These are phyloP conservation scores for Leptosphaerulina australis DNA, from an alignment of 2,329 filamentous ascomycete species.

Conservation along the genomic window DNA sequence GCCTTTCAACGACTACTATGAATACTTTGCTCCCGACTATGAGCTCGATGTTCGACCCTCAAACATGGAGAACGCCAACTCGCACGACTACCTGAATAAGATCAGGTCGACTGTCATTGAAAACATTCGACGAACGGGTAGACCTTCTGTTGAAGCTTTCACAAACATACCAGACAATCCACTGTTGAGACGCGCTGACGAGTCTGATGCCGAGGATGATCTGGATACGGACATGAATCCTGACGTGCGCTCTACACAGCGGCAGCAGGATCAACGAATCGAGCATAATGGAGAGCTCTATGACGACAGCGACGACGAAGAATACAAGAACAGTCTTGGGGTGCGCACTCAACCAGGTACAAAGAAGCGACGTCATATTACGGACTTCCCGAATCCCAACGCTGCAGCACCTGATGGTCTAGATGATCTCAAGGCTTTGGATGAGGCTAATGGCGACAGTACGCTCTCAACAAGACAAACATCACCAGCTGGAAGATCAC, in stretches of 20 bases:
- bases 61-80: constrained; percentile 76
- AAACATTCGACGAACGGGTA: constrained; percentile 68
- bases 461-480: constrained; percentile 36
- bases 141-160: constrained; percentile 58
- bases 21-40: constrained; percentile 74
- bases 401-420: constrained; percentile 40
- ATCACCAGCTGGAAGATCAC: constrained; percentile 33
- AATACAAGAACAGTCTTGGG: constrained; percentile 74
- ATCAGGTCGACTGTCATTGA: constrained; percentile 70
- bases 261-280: constrained; percentile 79
- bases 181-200: constrained; percentile 60
- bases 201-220: constrained; percentile 70
- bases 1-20: constrained; percentile 96
- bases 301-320: constrained; percentile 84
- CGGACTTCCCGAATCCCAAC: constrained; percentile 65
- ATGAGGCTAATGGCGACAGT: constrained; percentile 43
- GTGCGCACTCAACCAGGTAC: constrained; percentile 62
- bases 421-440: constrained; percentile 33
- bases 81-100: constrained; percentile 70
- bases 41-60: constrained; percentile 72
- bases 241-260: constrained; percentile 80
- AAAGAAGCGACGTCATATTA: constrained; percentile 62
- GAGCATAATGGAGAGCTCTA: constrained; percentile 76
- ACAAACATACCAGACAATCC: constrained; percentile 64
- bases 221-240: constrained; percentile 85